Evolutionary conservation across 768 basidiomycete genomes (phyloP).

Genomic region (Suillus decipiens): DNA sequence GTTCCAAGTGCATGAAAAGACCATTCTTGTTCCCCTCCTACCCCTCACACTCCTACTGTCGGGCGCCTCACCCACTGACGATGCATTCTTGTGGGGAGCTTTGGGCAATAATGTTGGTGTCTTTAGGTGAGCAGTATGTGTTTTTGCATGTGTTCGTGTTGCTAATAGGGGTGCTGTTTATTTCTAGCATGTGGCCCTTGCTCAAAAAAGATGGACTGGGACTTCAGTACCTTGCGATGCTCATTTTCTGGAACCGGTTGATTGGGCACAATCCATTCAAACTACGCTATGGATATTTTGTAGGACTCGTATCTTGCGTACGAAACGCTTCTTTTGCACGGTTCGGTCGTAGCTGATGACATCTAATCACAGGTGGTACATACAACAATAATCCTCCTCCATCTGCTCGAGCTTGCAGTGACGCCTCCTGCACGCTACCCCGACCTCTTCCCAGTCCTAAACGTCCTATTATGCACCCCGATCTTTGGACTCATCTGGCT

Average conservation of each 20-base stretch:
- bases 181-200: slow-evolving; percentile 86
- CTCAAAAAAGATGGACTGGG: slow-evolving; percentile 77
- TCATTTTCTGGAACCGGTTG: slow-evolving; percentile 78
- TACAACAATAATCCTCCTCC: slow-evolving; percentile 51
- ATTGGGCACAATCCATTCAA: slow-evolving; percentile 76
- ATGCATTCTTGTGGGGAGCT: slow-evolving; percentile 32
- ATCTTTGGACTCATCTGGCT: slow-evolving; percentile 85
- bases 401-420: slow-evolving; percentile 62
- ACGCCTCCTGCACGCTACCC: slow-evolving; percentile 76
- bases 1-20: slow-evolving; percentile 97
- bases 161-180: slow-evolving; percentile 6
- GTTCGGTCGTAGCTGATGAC: neutral
- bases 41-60: slow-evolving; percentile 81
- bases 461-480: slow-evolving; percentile 77
- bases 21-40: slow-evolving; percentile 81
- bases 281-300: slow-evolving; percentile 43
- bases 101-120: slow-evolving; percentile 78
- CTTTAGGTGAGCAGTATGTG: slow-evolving; percentile 66
- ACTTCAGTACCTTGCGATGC: slow-evolving; percentile 68
- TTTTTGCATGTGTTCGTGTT: neutral
- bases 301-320: slow-evolving; percentile 57
- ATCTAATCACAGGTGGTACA: slow-evolving; percentile 50
- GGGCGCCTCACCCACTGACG: slow-evolving; percentile 33
- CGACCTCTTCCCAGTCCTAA: slow-evolving; percentile 83
- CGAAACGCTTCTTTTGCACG: neutral